Evolutionary conservation across 257 asterid species (phyloP).

Genomic region (Solanum appendiculatum): DNA sequence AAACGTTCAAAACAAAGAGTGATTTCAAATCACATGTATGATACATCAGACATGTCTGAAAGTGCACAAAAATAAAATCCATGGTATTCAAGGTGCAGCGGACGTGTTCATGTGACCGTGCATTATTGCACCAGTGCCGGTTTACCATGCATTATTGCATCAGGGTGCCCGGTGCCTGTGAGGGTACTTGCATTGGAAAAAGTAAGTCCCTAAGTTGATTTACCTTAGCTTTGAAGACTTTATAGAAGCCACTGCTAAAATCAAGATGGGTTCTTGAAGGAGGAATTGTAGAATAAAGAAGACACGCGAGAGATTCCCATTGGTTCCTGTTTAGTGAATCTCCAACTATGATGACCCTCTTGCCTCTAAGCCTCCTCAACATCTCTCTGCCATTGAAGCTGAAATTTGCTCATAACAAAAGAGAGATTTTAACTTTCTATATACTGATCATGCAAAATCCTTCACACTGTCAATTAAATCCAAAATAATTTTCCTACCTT

Average conservation of each 20-base stretch:
- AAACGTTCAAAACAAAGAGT: not conserved
- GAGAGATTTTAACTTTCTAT: not conserved
- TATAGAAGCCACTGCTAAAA: not conserved
- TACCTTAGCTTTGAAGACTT: conserved; percentile 15
- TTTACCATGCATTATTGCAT: not conserved
- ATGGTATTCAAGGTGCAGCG: not conserved
- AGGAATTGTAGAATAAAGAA: conserved; percentile 11
- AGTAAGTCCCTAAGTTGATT: not conserved
- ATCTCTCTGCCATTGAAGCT: conserved; percentile 10
- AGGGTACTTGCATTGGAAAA: not conserved
- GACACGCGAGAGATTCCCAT: conserved; percentile 11
- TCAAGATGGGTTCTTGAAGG: conserved; percentile 7
- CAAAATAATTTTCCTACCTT: conserved; percentile 1
- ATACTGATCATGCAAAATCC: not conserved
- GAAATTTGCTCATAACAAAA: not conserved
- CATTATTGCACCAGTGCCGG: not conserved
- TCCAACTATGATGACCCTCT: conserved; percentile 8
- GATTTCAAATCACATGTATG: not conserved
- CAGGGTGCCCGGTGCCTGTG: not conserved
- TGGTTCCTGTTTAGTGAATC: conserved; percentile 15
- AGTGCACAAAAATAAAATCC: not conserved
- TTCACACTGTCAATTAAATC: not conserved
- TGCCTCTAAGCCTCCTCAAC: conserved; percentile 8
- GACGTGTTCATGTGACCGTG: not conserved
- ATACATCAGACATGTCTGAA: not conserved